Conservation (phyloP, 1,284 basidiomycete genomes). For the Apiotrichum gracile region DNA sequence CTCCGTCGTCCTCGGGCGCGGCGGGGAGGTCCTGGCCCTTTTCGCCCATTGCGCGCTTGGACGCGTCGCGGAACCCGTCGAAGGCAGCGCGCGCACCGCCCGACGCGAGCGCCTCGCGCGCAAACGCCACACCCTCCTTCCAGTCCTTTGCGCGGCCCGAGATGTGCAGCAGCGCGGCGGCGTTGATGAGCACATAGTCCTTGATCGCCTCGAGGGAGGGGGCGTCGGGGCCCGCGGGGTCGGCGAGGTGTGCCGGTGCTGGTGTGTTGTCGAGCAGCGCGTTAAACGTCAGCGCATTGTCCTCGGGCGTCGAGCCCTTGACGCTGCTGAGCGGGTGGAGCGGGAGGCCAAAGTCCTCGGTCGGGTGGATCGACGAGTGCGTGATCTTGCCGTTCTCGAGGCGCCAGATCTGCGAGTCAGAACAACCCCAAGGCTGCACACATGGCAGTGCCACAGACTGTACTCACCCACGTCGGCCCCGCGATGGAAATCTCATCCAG, state of each 20-base stretch:
- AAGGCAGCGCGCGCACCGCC: conserved; percentile 73
- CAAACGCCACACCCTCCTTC: conserved; percentile 65
- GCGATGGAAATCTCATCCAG: conserved; percentile 93
- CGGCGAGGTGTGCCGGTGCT: conserved; percentile 39
- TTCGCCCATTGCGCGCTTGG: conserved; percentile 44
- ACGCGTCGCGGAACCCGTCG: conserved; percentile 52
- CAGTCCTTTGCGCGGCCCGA: conserved; percentile 65
- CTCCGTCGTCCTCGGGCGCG: conserved; percentile 44
- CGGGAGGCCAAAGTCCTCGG: conserved; percentile 62
- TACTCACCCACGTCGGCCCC: conserved; percentile 70
- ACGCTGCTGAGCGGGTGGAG: conserved; percentile 65
- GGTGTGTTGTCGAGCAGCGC: conserved; percentile 49
- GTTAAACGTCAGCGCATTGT: conserved; percentile 55
- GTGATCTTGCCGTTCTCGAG: conserved; percentile 48
- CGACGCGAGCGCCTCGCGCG: conserved; percentile 63
- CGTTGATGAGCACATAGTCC: conserved; percentile 80
- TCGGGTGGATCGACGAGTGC: conserved; percentile 47
- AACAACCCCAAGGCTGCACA: no score
- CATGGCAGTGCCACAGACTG: not conserved
- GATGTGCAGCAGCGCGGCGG: conserved; percentile 73
- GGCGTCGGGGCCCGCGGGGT: conserved; percentile 48
- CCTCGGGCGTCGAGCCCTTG: conserved; percentile 62
- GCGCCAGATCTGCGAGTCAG: conserved; percentile 48
- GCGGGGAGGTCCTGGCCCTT: conserved; percentile 25
- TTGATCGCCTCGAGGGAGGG: conserved; percentile 56